Conservation (phyloP, 306 rosid species). For the Phaseolus lunatus region DNA sequence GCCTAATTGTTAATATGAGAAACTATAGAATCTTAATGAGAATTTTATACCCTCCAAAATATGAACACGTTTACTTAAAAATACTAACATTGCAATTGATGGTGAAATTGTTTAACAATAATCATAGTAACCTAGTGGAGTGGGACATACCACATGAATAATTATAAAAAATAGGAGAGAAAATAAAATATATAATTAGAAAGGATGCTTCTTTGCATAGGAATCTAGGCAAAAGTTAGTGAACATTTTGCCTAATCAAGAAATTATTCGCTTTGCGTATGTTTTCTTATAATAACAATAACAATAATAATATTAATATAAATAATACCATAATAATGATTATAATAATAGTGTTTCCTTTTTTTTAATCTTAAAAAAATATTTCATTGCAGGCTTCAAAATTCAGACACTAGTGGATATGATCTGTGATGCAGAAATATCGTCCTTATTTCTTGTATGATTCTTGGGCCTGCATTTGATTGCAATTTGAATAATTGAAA, state of each 20-base stretch:
- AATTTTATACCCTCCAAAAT: neutral
- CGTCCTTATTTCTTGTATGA: slow-evolving; percentile 33
- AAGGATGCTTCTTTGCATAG: slow-evolving; percentile 55
- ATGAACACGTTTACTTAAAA: slow-evolving; percentile 2
- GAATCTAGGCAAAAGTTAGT: slow-evolving; percentile 60
- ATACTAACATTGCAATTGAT: neutral
- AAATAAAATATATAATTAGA: slow-evolving; percentile 17
- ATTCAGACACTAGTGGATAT: slow-evolving; percentile 49
- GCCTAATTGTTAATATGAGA: neutral
- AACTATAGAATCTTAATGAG: neutral
- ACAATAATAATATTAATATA: too few relatives aligned
- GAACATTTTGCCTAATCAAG: slow-evolving; percentile 54
- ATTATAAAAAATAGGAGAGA: neutral
- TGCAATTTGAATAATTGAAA: slow-evolving; percentile 41
- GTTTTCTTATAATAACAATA: slow-evolving; percentile 27
- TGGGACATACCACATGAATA: slow-evolving; percentile 47
- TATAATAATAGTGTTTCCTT: slow-evolving; percentile 12
- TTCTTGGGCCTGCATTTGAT: slow-evolving; percentile 53
- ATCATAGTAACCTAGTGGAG: slow-evolving; percentile 34
- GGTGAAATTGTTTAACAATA: slow-evolving; percentile 1
- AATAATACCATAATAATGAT: neutral
- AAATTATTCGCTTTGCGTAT: slow-evolving; percentile 43
- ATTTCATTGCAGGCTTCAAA: slow-evolving; percentile 34
- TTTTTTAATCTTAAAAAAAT: slow-evolving; percentile 1
- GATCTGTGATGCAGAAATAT: slow-evolving; percentile 46